These are phyloP conservation scores for Abrus pulchellus DNA, from an alignment of 306 rosid species.

Conservation along the genomic window DNA sequence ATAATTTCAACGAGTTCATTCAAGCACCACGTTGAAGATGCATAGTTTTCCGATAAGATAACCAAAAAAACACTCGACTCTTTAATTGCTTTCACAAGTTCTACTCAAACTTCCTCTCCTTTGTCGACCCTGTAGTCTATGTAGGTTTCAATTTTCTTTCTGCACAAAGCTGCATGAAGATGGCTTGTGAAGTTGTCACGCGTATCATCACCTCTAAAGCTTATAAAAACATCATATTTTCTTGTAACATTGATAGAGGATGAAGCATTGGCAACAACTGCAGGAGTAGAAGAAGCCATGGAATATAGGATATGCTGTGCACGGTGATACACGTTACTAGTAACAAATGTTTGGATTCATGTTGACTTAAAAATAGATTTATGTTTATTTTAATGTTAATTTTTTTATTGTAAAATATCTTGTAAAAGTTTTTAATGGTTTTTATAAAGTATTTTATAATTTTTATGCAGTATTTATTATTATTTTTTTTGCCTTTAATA, in stretches of 20 bases:
- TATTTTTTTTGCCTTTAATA: too few relatives aligned
- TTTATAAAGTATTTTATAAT: too few relatives aligned
- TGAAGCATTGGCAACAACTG: too few relatives aligned
- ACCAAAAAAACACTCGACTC: neutral
- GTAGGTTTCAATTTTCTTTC: neutral
- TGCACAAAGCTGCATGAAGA: neutral
- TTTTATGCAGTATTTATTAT: too few relatives aligned
- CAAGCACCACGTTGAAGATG: conserved; percentile 41
- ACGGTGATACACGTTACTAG: too few relatives aligned
- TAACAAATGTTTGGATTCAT: too few relatives aligned
- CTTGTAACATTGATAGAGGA: neutral
- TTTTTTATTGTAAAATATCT: too few relatives aligned
- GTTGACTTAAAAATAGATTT: too few relatives aligned
- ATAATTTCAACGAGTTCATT: conserved; percentile 39
- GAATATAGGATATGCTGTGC: too few relatives aligned
- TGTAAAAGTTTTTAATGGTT: too few relatives aligned
- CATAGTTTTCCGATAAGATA: conserved; percentile 31
- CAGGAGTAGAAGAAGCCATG: neutral
- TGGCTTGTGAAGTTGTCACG: conserved; percentile 31
- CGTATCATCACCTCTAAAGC: conserved; percentile 37
- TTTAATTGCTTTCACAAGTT: conserved; percentile 7
- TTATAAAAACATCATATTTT: conserved; percentile 28
- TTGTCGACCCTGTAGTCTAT: neutral
- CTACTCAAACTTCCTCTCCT: neutral
- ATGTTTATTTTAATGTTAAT: too few relatives aligned